These are phyloP conservation scores for Termitomyces sp. DNA, from an alignment of 768 basidiomycete genomes.

Conservation along the genomic window DNA sequence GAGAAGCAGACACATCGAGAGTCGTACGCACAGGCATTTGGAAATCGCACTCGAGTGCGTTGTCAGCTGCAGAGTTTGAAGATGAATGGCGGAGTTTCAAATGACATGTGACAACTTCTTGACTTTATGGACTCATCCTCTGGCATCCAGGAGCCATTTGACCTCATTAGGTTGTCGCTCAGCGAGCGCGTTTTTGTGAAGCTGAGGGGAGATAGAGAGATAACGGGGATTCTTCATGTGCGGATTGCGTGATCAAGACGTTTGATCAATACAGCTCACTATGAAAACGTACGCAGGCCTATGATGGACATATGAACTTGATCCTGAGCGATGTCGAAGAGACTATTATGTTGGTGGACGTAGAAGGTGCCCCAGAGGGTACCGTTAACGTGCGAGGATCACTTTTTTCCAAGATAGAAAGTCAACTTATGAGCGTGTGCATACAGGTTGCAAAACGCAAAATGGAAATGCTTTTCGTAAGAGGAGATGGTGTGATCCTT, in stretches of 20 bases:
- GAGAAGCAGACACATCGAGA: neutral
- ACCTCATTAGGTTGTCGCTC: constrained; percentile 91
- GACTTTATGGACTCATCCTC: constrained; percentile 61
- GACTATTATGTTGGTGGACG: constrained; percentile 93
- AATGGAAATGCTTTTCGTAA: constrained; percentile 96
- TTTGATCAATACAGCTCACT: constrained; percentile 10
- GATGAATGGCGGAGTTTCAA: constrained; percentile 22
- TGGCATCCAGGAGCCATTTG: constrained; percentile 93
- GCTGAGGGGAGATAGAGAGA: constrained; percentile 87
- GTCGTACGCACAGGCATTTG: constrained; percentile 59
- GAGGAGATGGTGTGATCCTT: constrained; percentile 95
- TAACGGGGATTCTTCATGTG: constrained; percentile 91
- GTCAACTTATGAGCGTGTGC: constrained; percentile 1
- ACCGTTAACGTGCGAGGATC: constrained; percentile 54
- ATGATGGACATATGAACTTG: constrained; percentile 99
- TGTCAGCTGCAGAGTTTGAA: constrained; percentile 10
- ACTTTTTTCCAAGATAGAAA: neutral
- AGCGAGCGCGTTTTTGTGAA: constrained; percentile 99
- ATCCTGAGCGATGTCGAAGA: constrained; percentile 98
- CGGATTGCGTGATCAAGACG: constrained; percentile 21
- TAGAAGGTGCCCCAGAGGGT: constrained; percentile 57
- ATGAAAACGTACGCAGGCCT: constrained; percentile 56
- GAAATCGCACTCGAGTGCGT: constrained; percentile 12
- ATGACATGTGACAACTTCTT: constrained; percentile 18
- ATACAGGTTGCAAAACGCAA: constrained; percentile 83